phyloP scores from a whole-genome alignment of 2,329 filamentous ascomycete genomes.

The Fusarium citri region DNA sequence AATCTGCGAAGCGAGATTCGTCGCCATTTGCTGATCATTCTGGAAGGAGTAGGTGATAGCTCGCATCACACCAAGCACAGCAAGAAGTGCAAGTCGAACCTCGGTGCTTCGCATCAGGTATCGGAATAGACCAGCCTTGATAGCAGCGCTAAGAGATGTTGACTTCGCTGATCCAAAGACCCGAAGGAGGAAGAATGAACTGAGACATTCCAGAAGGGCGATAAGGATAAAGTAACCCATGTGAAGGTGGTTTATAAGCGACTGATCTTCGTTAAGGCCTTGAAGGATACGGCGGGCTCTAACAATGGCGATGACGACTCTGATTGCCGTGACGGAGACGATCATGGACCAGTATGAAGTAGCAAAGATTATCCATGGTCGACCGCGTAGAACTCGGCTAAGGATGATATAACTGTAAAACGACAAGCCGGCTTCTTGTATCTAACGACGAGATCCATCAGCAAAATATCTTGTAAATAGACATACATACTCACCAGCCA shows the following conservation, averaged over 20 bases:
- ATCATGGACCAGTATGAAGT: slow-evolving; percentile 69
- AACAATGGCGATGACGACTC: slow-evolving; percentile 53
- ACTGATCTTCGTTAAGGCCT: slow-evolving; percentile 42
- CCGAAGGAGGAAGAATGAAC: slow-evolving; percentile 54
- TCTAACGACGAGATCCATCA: slow-evolving; percentile 39
- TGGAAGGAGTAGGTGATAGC: slow-evolving; percentile 57
- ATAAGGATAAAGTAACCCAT: slow-evolving; percentile 57
- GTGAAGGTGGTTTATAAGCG: slow-evolving; percentile 53
- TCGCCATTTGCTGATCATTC: slow-evolving; percentile 51
- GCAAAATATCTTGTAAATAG: accelerated
- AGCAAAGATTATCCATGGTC: slow-evolving; percentile 58
- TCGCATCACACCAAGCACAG: slow-evolving; percentile 54
- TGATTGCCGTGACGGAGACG: slow-evolving; percentile 61
- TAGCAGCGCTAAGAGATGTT: slow-evolving; percentile 44
- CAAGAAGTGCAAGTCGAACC: slow-evolving; percentile 53
- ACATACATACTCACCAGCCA: slow-evolving; percentile 53
- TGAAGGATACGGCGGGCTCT: slow-evolving; percentile 49
- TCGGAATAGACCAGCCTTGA: slow-evolving; percentile 52
- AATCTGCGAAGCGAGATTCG: slow-evolving; percentile 52
- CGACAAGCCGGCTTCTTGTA: slow-evolving; percentile 59
- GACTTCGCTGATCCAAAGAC: slow-evolving; percentile 52
- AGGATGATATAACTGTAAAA: slow-evolving; percentile 66
- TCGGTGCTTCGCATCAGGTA: slow-evolving; percentile 57
- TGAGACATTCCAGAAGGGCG: slow-evolving; percentile 55
- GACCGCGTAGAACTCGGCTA: slow-evolving; percentile 60